Evolutionary conservation across 805 yeast genomes (phyloP).

Genomic region (Starmerella stigmatis): DNA sequence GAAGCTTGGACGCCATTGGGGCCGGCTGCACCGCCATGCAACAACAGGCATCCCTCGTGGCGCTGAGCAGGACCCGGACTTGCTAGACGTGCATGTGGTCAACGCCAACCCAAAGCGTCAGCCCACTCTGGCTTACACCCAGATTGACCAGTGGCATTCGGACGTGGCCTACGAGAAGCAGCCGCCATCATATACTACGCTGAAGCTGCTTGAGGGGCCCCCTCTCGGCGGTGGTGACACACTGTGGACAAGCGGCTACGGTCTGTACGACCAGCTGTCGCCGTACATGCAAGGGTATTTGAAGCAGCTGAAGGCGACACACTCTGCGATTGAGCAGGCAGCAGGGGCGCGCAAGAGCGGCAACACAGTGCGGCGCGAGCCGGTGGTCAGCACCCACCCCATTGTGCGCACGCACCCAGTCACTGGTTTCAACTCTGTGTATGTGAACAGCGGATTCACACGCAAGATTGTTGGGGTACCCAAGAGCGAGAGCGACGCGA

Average conservation of each 20-base stretch:
- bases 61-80: slow-evolving; percentile 54
- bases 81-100: slow-evolving; percentile 29
- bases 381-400: slow-evolving; percentile 57
- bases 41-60: slow-evolving; percentile 34
- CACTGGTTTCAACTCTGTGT: slow-evolving; percentile 51
- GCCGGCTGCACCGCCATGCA: slow-evolving; percentile 44
- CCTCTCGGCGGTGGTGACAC: slow-evolving; percentile 53
- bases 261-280: slow-evolving; percentile 43
- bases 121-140: slow-evolving; percentile 27
- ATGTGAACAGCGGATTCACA: slow-evolving; percentile 50
- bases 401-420: slow-evolving; percentile 65
- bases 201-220: slow-evolving; percentile 43
- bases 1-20: slow-evolving; percentile 58
- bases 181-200: slow-evolving; percentile 53
- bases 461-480: slow-evolving; percentile 59
- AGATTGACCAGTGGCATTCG: slow-evolving; percentile 47
- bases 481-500: slow-evolving; percentile 51
- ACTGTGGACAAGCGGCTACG: slow-evolving; percentile 42
- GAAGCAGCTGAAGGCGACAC: slow-evolving; percentile 47
- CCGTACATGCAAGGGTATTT: slow-evolving; percentile 39
- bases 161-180: slow-evolving; percentile 67
- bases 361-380: slow-evolving; percentile 54
- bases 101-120: slow-evolving; percentile 24
- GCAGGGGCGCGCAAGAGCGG: slow-evolving; percentile 39
- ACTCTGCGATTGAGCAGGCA: slow-evolving; percentile 58